Evolutionary conservation across 2,329 filamentous ascomycete species (phyloP).

Genomic region (Xylariomycetidae sp.): DNA sequence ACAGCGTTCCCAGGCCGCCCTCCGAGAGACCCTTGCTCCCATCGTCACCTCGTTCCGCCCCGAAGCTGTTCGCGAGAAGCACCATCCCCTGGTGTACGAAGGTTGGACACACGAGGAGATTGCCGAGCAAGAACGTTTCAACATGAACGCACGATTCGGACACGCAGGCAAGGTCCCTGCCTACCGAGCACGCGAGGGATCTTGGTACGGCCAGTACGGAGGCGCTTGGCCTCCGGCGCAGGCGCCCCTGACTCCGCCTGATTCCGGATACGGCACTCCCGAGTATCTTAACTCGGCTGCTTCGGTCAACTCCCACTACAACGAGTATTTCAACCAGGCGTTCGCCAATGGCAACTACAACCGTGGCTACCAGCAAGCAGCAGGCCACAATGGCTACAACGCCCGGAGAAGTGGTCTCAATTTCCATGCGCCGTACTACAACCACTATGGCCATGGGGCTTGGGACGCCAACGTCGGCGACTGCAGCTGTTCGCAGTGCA

Average conservation of each 20-base stretch:
- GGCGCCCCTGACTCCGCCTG: constrained; percentile 51
- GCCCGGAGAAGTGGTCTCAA: constrained; percentile 32
- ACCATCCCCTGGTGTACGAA: constrained; percentile 31
- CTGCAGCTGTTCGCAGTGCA: constrained; percentile 43
- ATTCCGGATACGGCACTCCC: constrained; percentile 56
- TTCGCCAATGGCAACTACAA: constrained; percentile 26
- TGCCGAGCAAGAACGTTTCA: constrained; percentile 45
- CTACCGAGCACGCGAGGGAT: constrained; percentile 40
- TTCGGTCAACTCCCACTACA: constrained; percentile 48
- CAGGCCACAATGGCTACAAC: constrained; percentile 30
- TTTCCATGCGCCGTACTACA: constrained; percentile 38
- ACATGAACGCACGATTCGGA: constrained; percentile 34
- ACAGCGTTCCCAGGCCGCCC: constrained; percentile 37
- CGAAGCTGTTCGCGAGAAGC: constrained; percentile 25
- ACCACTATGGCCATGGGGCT: constrained; percentile 41
- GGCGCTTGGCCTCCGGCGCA: constrained; percentile 30
- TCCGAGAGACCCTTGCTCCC: constrained; percentile 43
- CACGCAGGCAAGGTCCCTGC: constrained; percentile 16
- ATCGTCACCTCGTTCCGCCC: constrained; percentile 43
- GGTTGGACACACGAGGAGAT: constrained; percentile 50
- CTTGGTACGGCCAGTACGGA: constrained; percentile 36
- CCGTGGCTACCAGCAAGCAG: constrained; percentile 37
- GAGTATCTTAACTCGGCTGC: constrained; percentile 52
- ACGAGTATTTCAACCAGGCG: constrained; percentile 48
- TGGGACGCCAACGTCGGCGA: constrained; percentile 48